Conservation (phyloP, 768 basidiomycete species). For the Termitomyces sp. region DNA sequence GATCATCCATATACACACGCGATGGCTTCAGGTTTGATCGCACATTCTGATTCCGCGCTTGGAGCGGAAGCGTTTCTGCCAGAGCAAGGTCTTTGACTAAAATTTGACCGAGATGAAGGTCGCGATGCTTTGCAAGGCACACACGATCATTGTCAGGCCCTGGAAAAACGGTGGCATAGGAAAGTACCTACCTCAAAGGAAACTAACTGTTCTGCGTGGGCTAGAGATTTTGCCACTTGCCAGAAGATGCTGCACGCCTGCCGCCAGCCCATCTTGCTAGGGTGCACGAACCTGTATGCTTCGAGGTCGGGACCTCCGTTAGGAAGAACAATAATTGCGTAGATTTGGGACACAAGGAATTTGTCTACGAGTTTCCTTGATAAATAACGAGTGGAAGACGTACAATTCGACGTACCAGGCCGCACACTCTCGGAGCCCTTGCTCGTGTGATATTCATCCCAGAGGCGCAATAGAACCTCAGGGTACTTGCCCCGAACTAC, state of each 20-base stretch:
- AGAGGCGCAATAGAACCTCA: constrained; percentile 65
- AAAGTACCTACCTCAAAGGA: constrained; percentile 74
- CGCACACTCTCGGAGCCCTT: constrained; percentile 81
- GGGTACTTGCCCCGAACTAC: constrained; percentile 88
- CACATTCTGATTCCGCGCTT: constrained; percentile 30
- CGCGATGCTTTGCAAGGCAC: constrained; percentile 69
- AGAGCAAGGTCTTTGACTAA: constrained; percentile 58
- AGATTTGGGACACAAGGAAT: constrained; percentile 72
- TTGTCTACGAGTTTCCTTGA: constrained; percentile 42
- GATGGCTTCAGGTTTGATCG: constrained; percentile 17
- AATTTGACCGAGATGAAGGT: constrained; percentile 98
- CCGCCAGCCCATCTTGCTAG: constrained; percentile 65
- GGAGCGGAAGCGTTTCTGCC: constrained; percentile 22
- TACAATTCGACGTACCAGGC: constrained; percentile 51
- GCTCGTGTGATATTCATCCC: constrained; percentile 79
- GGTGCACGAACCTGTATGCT: constrained; percentile 61
- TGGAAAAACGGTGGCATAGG: background rate
- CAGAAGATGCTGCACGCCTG: constrained; percentile 89
- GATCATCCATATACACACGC: constrained; percentile 58
- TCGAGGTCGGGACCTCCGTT: constrained; percentile 93
- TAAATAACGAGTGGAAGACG: background rate
- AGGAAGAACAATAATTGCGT: constrained; percentile 85
- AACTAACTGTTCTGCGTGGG: constrained; percentile 72
- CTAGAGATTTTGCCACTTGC: constrained; percentile 79
- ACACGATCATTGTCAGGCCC: background rate